These are phyloP conservation scores for Fusarium sp. DNA, from an alignment of 2,329 filamentous ascomycete species.

Conservation along the genomic window DNA sequence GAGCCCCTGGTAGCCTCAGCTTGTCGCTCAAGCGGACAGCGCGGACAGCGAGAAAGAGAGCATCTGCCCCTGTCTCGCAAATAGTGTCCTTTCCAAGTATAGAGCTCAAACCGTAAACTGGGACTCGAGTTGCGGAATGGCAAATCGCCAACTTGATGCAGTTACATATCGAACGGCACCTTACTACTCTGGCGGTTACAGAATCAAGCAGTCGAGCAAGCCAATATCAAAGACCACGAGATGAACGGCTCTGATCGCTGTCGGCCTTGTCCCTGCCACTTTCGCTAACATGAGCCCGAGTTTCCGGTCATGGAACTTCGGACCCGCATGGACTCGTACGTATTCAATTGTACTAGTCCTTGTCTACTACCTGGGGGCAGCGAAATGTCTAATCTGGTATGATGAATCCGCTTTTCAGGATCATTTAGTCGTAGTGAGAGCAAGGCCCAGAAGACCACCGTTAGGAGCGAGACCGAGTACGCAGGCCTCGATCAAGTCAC, in stretches of 20 bases:
- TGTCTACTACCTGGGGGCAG: conserved; percentile 24
- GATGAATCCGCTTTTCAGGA: conserved; percentile 30
- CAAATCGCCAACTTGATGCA: background rate
- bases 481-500: conserved; percentile 26
- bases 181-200: conserved; percentile 26
- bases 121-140: background rate
- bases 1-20: conserved; percentile 29
- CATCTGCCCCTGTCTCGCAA: background rate
- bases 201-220: conserved; percentile 9
- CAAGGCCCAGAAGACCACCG: background rate
- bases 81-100: background rate
- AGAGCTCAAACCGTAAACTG: background rate
- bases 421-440: conserved; percentile 7
- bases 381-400: conserved; percentile 32
- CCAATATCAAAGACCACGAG: conserved; percentile 16
- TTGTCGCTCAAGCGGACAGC: conserved; percentile 13
- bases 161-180: conserved; percentile 18
- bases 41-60: conserved; percentile 5
- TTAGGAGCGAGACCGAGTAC: conserved; percentile 18
- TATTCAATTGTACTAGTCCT: conserved; percentile 23
- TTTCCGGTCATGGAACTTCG: conserved; percentile 42
- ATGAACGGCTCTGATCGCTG: conserved; percentile 23
- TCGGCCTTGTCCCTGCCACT: conserved; percentile 38
- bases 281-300: conserved; percentile 42
- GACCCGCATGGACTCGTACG: conserved; percentile 34